Conservation (phyloP, 129 eudicot genomes). For the Deinandra increscens region DNA sequence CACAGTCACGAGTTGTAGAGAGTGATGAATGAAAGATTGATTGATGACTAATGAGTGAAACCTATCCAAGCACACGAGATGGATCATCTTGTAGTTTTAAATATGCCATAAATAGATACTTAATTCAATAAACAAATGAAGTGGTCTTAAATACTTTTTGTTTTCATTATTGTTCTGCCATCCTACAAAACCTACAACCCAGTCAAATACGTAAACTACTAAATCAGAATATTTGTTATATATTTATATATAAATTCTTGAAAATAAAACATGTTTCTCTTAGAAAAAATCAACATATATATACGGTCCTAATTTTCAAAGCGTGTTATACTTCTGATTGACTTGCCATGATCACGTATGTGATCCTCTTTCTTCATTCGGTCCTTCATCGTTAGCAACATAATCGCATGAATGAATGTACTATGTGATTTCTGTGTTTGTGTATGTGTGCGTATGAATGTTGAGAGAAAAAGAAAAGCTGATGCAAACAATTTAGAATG, state of each 20-base stretch:
- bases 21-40: slow-evolving; percentile 36
- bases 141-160: slow-evolving; percentile 21
- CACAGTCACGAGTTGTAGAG: slow-evolving; percentile 39
- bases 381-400: too few species aligned
- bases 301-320: too few species aligned
- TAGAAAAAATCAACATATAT: too few species aligned
- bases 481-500: too few species aligned
- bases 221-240: background rate
- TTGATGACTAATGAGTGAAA: slow-evolving; percentile 30
- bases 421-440: too few species aligned
- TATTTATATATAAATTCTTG: background rate
- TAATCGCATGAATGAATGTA: too few species aligned
- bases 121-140: slow-evolving; percentile 33
- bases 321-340: too few species aligned
- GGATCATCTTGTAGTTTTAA: slow-evolving; percentile 33
- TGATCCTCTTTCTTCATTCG: too few species aligned
- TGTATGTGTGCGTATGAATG: too few species aligned
- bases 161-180: slow-evolving; percentile 29
- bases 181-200: slow-evolving; percentile 27
- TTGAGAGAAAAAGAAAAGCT: too few species aligned
- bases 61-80: slow-evolving; percentile 37
- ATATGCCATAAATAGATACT: slow-evolving; percentile 39
- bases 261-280: background rate
- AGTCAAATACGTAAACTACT: slow-evolving; percentile 19
- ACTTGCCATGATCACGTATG: too few species aligned